Evolutionary conservation across 495 filamentous ascomycete genomes (phyloP).

Genomic region (Podospora pseudopauciseta): DNA sequence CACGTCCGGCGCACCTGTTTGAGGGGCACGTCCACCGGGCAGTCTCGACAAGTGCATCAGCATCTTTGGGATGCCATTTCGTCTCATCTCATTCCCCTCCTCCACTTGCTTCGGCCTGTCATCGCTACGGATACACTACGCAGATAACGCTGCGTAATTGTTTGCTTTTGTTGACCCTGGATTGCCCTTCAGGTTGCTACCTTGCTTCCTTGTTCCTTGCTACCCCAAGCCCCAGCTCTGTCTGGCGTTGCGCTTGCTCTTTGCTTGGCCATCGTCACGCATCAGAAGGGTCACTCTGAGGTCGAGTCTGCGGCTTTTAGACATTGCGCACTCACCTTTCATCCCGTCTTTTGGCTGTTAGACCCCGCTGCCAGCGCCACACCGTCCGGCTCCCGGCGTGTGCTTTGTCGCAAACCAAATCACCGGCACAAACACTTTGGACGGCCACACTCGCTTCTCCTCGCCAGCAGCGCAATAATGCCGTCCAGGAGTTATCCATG

Average conservation of each 20-base stretch:
- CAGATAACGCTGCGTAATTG: background rate
- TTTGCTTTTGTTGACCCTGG: background rate
- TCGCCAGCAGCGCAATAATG: slow-evolving; percentile 30
- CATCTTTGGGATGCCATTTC: slow-evolving; percentile 20
- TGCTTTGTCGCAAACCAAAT: slow-evolving; percentile 7
- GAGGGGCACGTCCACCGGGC: background rate
- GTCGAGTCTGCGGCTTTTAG: background rate
- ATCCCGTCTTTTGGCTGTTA: slow-evolving; percentile 6
- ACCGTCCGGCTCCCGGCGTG: background rate
- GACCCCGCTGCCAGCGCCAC: slow-evolving; percentile 1
- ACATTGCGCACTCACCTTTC: background rate
- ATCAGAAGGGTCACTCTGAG: background rate
- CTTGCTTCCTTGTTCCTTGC: slow-evolving; percentile 2
- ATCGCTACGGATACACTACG: background rate
- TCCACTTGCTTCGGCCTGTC: slow-evolving; percentile 1
- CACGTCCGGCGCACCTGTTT: background rate
- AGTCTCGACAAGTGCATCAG: slow-evolving; percentile 6
- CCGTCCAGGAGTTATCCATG: slow-evolving; percentile 39
- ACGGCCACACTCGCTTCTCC: slow-evolving; percentile 3
- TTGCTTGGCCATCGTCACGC: slow-evolving; percentile 7
- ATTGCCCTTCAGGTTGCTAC: background rate
- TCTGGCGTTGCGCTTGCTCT: slow-evolving; percentile 1
- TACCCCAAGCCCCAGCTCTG: background rate
- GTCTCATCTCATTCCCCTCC: slow-evolving; percentile 15
- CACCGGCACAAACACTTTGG: background rate